Percentiles rank a stretch among this genome's conserved stretches.
Evolutionary conservation across 208 protist species (phyloP).

Genomic region (Trypanosomatidae sp.): DNA sequence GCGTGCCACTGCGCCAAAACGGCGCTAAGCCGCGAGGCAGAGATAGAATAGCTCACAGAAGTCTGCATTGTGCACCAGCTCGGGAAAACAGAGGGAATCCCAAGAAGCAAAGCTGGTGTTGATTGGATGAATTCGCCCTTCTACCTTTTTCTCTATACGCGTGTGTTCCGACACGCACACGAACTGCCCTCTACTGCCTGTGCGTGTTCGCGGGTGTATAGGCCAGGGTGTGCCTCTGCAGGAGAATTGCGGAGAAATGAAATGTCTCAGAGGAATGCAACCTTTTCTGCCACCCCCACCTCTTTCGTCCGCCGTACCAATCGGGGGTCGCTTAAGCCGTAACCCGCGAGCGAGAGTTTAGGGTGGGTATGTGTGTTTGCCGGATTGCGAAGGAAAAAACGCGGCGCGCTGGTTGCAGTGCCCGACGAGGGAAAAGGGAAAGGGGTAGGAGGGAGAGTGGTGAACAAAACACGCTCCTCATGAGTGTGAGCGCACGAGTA

Average conservation of each 20-base stretch:
- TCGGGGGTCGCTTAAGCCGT: background rate
- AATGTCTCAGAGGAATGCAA: background rate
- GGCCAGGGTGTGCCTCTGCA: background rate
- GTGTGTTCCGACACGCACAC: background rate
- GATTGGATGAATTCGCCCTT: background rate
- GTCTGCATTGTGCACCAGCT: constrained; percentile 8
- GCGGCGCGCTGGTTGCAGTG: background rate
- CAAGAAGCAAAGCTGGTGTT: background rate
- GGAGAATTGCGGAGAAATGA: background rate
- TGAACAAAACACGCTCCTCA: background rate
- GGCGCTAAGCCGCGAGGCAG: constrained; percentile 32
- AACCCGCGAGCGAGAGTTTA: background rate
- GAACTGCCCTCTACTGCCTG: background rate
- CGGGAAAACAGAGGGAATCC: background rate
- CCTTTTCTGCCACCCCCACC: background rate
- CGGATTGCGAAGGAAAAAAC: background rate
- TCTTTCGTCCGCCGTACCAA: background rate
- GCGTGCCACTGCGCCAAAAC: constrained; percentile 49
- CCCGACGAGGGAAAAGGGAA: background rate
- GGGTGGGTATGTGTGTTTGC: background rate
- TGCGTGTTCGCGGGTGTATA: background rate
- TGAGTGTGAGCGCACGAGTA: background rate
- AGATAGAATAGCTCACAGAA: constrained; percentile 33
- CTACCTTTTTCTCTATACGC: background rate
- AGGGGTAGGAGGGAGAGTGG: background rate